phyloP scores from a whole-genome alignment of 106 monocot genomes.

The Chionographis japonica region DNA sequence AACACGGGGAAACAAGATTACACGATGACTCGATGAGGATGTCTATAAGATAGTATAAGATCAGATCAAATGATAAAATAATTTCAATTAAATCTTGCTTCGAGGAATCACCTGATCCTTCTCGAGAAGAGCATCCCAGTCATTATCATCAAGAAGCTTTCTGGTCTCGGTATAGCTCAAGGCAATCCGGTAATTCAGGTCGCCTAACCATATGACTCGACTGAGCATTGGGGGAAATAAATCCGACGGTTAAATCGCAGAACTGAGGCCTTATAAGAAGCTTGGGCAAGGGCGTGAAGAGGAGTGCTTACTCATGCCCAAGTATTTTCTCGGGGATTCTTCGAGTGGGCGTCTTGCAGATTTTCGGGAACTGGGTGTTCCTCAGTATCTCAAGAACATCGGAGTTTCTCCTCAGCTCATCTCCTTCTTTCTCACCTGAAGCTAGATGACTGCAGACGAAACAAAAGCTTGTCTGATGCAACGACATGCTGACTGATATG shows the following conservation, averaged over 20 bases:
- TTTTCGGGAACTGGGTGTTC: slow-evolving; percentile 37
- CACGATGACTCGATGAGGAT: too few species aligned
- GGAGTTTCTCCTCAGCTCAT: slow-evolving; percentile 55
- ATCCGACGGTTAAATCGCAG: background rate
- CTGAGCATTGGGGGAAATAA: slow-evolving; percentile 10
- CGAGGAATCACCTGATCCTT: slow-evolving; percentile 44
- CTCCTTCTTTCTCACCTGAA: slow-evolving; percentile 69
- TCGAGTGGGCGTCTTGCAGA: slow-evolving; percentile 21
- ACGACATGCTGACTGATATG: slow-evolving; percentile 57
- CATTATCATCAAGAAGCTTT: slow-evolving; percentile 35
- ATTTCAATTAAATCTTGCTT: background rate
- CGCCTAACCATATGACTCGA: slow-evolving; percentile 60
- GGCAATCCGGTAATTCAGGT: slow-evolving; percentile 58
- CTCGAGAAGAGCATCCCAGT: slow-evolving; percentile 56
- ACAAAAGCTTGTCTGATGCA: slow-evolving; percentile 59
- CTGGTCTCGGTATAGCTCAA: slow-evolving; percentile 46
- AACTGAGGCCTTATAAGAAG: background rate
- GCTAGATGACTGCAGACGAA: slow-evolving; percentile 68
- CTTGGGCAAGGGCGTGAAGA: background rate
- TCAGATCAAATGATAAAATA: background rate
- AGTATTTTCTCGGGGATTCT: slow-evolving; percentile 37
- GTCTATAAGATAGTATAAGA: too few species aligned
- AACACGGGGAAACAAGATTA: too few species aligned
- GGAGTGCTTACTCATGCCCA: slow-evolving; percentile 43
- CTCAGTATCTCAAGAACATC: slow-evolving; percentile 53